Conservation (phyloP, 192 early-diverging fungal genomes). For the Coemansia sp. region DNA sequence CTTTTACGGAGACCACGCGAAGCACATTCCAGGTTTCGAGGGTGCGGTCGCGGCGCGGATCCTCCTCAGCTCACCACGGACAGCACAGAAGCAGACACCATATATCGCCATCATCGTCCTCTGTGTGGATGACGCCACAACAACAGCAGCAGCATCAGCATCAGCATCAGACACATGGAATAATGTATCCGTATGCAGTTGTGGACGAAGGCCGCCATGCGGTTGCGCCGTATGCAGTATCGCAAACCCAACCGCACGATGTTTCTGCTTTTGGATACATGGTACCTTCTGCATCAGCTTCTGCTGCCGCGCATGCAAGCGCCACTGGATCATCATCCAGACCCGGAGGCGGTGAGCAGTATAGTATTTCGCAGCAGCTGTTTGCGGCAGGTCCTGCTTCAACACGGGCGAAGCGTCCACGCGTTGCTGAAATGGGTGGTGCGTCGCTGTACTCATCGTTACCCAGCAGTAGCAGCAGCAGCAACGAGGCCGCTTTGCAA, state of each 20-base stretch:
- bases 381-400: conserved; percentile 13
- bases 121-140: background rate
- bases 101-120: background rate
- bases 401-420: conserved; percentile 26
- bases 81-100: background rate
- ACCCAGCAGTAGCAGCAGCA: conserved; percentile 9
- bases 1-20: background rate
- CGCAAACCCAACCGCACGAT: background rate
- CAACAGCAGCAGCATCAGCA: conserved; percentile 8
- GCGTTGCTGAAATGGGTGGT: conserved; percentile 15
- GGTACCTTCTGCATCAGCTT: conserved; percentile 10
- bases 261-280: conserved; percentile 19
- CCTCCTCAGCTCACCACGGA: background rate
- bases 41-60: background rate
- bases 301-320: conserved; percentile 14
- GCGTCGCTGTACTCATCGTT: background rate
- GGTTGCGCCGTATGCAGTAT: conserved; percentile 5
- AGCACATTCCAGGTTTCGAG: background rate
- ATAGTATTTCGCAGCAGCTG: conserved; percentile 17
- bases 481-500: background rate
- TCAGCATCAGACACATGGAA: background rate
- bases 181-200: background rate
- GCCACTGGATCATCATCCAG: conserved; percentile 24
- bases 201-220: background rate
- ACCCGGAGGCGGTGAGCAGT: conserved; percentile 6